A percentile compares a stretch with the other conserved stretches of the same genome.
Conservation (phyloP, 2,329 filamentous ascomycete genomes). For the Diaporthe sp. region DNA sequence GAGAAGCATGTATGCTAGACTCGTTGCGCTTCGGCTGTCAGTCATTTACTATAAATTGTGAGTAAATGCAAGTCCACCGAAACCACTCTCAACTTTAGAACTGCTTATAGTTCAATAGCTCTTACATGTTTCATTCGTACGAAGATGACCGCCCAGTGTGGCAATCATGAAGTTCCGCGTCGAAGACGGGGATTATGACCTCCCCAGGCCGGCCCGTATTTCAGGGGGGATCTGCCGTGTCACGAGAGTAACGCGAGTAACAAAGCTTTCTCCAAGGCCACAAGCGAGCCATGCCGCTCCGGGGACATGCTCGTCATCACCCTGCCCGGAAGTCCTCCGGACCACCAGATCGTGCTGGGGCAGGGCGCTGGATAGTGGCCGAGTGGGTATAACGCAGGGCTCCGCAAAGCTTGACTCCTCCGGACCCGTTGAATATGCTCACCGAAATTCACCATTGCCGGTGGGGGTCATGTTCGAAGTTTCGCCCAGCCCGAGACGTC, state of each 20-base stretch:
- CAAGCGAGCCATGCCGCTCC: not conserved
- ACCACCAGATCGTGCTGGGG: not conserved
- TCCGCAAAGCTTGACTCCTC: conserved; percentile 3
- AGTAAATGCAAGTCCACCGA: not conserved
- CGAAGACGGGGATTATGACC: not conserved
- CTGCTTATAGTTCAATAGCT: not conserved
- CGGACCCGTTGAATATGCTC: not conserved
- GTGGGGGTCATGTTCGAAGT: not conserved
- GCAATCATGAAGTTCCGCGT: not conserved
- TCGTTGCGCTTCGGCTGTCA: too few relatives aligned
- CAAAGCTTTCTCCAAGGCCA: not conserved
- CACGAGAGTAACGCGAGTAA: not conserved
- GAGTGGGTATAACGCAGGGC: not conserved
- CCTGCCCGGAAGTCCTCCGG: not conserved
- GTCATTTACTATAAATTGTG: not conserved
- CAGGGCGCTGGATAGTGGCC: not conserved
- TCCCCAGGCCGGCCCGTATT: not conserved
- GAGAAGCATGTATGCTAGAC: too few relatives aligned
- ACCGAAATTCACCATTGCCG: not conserved
- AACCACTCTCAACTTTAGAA: not conserved
- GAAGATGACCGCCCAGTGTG: not conserved
- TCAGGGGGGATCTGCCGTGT: not conserved
- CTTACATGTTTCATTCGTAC: not conserved
- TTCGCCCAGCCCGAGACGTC: not conserved
- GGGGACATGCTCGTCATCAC: not conserved